A percentile compares a stretch with the other conserved stretches of the same genome.
phyloP scores from a whole-genome alignment of 305 asterid species.

The Fraxinus nigra region DNA sequence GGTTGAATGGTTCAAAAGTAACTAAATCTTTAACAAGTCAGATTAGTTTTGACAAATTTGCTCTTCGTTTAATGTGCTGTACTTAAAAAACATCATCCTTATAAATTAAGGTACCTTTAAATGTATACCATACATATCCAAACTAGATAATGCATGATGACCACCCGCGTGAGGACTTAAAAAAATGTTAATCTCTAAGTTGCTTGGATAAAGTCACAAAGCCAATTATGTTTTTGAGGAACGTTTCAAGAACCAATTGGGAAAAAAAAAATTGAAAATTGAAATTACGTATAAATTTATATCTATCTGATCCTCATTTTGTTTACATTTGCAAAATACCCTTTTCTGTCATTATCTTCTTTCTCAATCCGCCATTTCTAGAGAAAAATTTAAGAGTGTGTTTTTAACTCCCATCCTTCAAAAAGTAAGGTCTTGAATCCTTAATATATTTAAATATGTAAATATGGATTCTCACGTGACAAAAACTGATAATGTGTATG shows the following conservation, averaged over 20 bases:
- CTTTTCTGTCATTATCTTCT: neutral
- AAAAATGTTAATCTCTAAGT: conserved; percentile 1
- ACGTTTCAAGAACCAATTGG: neutral
- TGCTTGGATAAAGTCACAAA: conserved; percentile 19
- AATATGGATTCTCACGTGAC: neutral
- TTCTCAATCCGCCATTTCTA: neutral
- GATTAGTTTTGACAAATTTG: neutral
- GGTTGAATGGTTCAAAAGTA: neutral
- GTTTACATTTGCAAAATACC: neutral
- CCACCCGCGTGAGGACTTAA: neutral
- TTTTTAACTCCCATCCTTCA: neutral
- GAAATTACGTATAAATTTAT: neutral
- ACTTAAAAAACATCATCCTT: neutral
- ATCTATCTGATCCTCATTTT: neutral
- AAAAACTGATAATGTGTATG: neutral
- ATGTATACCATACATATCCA: neutral
- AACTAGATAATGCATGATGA: neutral
- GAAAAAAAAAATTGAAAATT: neutral
- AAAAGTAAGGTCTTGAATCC: neutral
- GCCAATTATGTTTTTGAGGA: neutral
- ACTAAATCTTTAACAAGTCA: neutral
- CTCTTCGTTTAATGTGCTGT: neutral
- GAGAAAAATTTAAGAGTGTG: neutral
- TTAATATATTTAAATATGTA: neutral
- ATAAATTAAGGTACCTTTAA: neutral